Conservation (phyloP, 345 rosid genomes). For the Atalantia buxifolia region DNA sequence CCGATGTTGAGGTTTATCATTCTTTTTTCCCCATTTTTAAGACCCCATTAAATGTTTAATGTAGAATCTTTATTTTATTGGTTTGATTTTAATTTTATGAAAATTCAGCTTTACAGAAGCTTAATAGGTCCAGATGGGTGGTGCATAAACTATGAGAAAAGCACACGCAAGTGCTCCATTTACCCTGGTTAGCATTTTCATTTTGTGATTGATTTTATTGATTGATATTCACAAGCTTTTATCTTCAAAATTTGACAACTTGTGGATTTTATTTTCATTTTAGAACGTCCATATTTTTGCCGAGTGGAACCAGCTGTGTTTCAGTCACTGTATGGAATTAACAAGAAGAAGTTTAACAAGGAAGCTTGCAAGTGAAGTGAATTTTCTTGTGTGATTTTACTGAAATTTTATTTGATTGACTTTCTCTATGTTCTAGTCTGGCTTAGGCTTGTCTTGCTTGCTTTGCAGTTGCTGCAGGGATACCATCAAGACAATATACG, state of each 20-base stretch:
- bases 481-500: slow-evolving; percentile 66
- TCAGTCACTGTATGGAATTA: slow-evolving; percentile 48
- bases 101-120: slow-evolving; percentile 57
- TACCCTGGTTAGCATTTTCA: slow-evolving; percentile 44
- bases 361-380: slow-evolving; percentile 59
- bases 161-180: slow-evolving; percentile 82
- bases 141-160: slow-evolving; percentile 72
- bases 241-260: not conserved
- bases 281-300: slow-evolving; percentile 87
- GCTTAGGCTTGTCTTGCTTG: slow-evolving; percentile 17
- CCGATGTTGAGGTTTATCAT: slow-evolving; percentile 51
- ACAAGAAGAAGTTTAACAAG: slow-evolving; percentile 61
- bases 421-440: not conserved
- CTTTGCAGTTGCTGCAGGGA: slow-evolving; percentile 60
- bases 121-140: slow-evolving; percentile 77
- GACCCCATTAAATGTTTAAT: too few species aligned
- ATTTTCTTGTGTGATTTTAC: not conserved
- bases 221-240: not conserved
- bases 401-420: not conserved
- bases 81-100: not conserved
- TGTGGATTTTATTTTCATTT: not conserved
- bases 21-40: too few species aligned
- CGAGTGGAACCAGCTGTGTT: slow-evolving; percentile 69
- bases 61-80: not conserved
- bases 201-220: not conserved